phyloP scores from a whole-genome alignment of 1,284 basidiomycete species.

The Kwoniella shivajii region DNA sequence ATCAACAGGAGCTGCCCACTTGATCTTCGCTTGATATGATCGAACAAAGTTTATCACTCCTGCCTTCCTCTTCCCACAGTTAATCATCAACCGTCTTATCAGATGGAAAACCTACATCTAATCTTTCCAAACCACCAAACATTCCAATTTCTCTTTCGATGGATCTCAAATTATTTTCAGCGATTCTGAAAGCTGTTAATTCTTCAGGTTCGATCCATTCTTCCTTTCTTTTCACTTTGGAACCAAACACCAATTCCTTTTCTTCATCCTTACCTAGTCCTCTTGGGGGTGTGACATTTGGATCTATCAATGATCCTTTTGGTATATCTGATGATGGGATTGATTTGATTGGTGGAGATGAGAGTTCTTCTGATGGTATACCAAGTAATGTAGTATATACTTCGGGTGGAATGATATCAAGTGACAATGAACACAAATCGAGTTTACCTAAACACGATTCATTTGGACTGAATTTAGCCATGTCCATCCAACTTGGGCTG shows the following conservation, averaged over 20 bases:
- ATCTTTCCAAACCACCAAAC: slow-evolving; percentile 47
- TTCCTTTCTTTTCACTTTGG: slow-evolving; percentile 19
- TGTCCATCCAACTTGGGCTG: not conserved
- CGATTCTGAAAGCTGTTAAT: slow-evolving; percentile 37
- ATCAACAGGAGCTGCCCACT: too few species aligned
- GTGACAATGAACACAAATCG: slow-evolving; percentile 41
- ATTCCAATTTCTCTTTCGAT: slow-evolving; percentile 50
- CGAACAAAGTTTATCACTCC: not conserved
- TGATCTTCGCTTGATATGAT: too few species aligned
- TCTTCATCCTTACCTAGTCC: slow-evolving; percentile 16
- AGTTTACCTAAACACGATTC: slow-evolving; percentile 37
- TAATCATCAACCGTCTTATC: not conserved
- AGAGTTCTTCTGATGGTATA: slow-evolving; percentile 35
- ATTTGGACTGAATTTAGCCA: not conserved
- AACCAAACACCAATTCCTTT: slow-evolving; percentile 23
- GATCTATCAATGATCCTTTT: slow-evolving; percentile 8
- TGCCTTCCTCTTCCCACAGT: too few species aligned
- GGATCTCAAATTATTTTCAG: slow-evolving; percentile 35
- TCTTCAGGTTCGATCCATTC: slow-evolving; percentile 49
- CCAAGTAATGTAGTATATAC: slow-evolving; percentile 48
- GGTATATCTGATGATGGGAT: not conserved
- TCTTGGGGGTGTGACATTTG: slow-evolving; percentile 10
- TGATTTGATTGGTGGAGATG: slow-evolving; percentile 10
- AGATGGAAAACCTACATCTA: slow-evolving; percentile 43
- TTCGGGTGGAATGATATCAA: slow-evolving; percentile 39